Conservation (phyloP, 441 rosid genomes). For the Breynia disticha region DNA sequence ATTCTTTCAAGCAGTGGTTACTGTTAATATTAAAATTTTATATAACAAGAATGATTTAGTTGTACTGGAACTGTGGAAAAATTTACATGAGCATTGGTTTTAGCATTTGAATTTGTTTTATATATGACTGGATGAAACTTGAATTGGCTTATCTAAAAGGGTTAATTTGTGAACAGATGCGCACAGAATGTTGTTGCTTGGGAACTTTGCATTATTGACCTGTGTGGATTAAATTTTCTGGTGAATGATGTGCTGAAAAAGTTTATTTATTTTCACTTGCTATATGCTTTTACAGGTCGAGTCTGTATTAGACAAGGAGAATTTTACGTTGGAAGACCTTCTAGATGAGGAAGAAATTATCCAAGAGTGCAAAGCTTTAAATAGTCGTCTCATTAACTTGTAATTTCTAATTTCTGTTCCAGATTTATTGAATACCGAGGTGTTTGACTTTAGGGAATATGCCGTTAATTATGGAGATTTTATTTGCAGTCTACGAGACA, state of each 20-base stretch:
- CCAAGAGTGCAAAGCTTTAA: conserved; percentile 96
- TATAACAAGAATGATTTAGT: no score
- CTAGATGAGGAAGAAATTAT: conserved; percentile 95
- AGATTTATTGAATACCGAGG: no score
- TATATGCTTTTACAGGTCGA: conserved; percentile 55
- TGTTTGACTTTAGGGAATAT: background rate
- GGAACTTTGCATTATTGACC: background rate
- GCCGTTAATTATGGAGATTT: background rate
- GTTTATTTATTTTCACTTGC: conserved; percentile 1
- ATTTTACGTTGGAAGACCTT: conserved; percentile 89
- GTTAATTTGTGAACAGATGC: no score
- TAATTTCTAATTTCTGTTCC: conserved; percentile 20
- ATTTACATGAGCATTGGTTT: no score
- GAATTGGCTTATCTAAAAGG: no score
- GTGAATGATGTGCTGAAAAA: background rate
- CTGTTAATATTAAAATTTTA: no score
- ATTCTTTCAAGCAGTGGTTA: no score
- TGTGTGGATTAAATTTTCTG: background rate
- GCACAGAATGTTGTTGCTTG: no score
- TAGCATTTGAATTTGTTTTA: no score
- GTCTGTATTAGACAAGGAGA: conserved; percentile 74
- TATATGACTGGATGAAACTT: no score
- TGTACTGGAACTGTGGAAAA: no score
- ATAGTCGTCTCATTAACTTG: conserved; percentile 88
- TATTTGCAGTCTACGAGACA: conserved; percentile 59